These are phyloP conservation scores for Leishmania tarentolae DNA, from an alignment of 208 protist genomes.

Conservation along the genomic window DNA sequence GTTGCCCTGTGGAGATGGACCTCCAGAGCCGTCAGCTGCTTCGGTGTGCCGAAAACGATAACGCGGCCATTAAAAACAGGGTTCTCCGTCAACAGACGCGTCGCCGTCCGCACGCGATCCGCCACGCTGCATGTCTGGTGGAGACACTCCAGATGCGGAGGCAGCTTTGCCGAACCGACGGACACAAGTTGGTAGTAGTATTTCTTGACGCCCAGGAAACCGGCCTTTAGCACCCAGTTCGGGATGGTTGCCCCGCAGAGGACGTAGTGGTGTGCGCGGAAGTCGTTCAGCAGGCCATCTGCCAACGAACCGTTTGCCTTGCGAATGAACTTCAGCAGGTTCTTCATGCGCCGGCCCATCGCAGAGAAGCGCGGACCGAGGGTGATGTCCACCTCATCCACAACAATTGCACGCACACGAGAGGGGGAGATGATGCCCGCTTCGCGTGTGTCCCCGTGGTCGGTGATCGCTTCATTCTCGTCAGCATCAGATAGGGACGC, in stretches of 20 bases:
- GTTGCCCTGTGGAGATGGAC: constrained; percentile 11
- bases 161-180: constrained; percentile 78
- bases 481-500: constrained; percentile 29
- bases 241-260: constrained; percentile 91
- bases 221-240: constrained; percentile 91
- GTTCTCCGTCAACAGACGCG: constrained; percentile 34
- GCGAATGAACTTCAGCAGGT: constrained; percentile 79
- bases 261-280: constrained; percentile 89
- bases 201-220: constrained; percentile 92
- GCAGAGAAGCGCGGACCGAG: constrained; percentile 88
- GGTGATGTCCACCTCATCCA: constrained; percentile 90
- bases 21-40: constrained; percentile 41
- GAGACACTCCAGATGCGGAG: constrained; percentile 67
- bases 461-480: constrained; percentile 28
- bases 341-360: constrained; percentile 86
- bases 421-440: constrained; percentile 37
- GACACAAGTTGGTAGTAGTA: constrained; percentile 90
- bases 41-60: constrained; percentile 74
- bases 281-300: constrained; percentile 72
- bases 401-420: constrained; percentile 76
- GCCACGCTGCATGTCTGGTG: constrained; percentile 41
- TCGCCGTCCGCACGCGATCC: constrained; percentile 46
- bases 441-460: constrained; percentile 4
- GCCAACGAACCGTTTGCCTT: constrained; percentile 76
- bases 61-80: constrained; percentile 46